These are phyloP conservation scores for Karstenula rhodostoma DNA, from an alignment of 2,329 filamentous ascomycete species.

Conservation along the genomic window DNA sequence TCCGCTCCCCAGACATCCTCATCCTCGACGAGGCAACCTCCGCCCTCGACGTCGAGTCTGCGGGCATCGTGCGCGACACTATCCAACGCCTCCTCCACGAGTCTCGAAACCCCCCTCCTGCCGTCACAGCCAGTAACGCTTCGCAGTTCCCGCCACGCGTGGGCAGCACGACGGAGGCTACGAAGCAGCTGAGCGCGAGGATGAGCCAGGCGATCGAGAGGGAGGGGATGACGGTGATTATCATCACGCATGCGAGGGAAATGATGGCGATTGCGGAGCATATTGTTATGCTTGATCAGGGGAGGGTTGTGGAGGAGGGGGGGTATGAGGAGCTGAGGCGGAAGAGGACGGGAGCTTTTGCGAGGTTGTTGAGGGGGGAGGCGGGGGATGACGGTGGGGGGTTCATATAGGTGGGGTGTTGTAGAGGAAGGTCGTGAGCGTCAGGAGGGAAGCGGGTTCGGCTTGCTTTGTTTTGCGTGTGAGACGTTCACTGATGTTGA, in stretches of 20 bases:
- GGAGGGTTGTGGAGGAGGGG: constrained; percentile 72
- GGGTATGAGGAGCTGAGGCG: constrained; percentile 66
- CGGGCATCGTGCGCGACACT: constrained; percentile 69
- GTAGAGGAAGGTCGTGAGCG: background rate
- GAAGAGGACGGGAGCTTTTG: constrained; percentile 38
- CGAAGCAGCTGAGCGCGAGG: constrained; percentile 12
- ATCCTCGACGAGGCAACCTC: constrained; percentile 89
- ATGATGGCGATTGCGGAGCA: constrained; percentile 86
- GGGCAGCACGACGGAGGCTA: constrained; percentile 27
- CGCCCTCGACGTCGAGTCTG: constrained; percentile 75
- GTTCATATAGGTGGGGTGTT: background rate
- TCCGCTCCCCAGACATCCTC: constrained; percentile 74
- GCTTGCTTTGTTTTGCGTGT: background rate
- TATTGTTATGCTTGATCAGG: constrained; percentile 76
- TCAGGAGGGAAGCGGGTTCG: too few species aligned
- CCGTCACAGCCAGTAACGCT: background rate
- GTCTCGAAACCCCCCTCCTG: background rate
- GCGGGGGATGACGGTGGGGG: constrained; percentile 50
- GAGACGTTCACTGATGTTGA: background rate
- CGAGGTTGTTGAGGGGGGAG: constrained; percentile 50
- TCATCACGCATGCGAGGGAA: constrained; percentile 81
- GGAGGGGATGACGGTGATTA: constrained; percentile 71
- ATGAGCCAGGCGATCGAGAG: constrained; percentile 24
- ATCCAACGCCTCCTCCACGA: constrained; percentile 62
- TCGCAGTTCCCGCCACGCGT: constrained; percentile 3